Evolutionary conservation across 2,329 filamentous ascomycete genomes (phyloP), one percentile per base, ranked within the genome.

Genomic region (Trichophyton simii): DNA sequence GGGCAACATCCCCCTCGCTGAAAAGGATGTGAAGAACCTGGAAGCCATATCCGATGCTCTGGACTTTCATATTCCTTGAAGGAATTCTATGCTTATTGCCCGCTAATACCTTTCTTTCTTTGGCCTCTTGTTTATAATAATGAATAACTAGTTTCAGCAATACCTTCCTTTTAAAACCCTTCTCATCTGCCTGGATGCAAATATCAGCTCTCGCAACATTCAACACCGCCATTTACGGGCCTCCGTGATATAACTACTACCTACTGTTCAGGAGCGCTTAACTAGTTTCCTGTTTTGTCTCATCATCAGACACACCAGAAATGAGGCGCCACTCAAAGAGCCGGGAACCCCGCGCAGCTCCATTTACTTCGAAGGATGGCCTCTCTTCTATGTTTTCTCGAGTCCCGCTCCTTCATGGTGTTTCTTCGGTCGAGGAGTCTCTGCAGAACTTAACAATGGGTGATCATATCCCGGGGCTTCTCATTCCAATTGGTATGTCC

Each of bases 401-500:
- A 2, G 41, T 65, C 41, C 50, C 64, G 3, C 22, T 62, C 18
- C 46, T 63, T 4, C 58, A 62, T 59, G 41, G 50, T 11, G 50
- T 54, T 38, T 20, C 44, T 36, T 13, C 58, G 42, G 52, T 28
- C 13, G 38, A 57, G 28, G 59, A 61, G 54, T 22, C 41, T 41
- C 57, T 62, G 42, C 54, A 63, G 20, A 65, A 62, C 3, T 65
- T 67, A 60, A 65, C 68, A 44, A 67, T 70, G 34, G 65, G 69
- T 31, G 69, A 71, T 58, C 67, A 69, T 34, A 68, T 72, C 28
- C 70, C 70, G 11, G 69, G 70, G 18, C 67, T 72, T 50, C 66
- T 67, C 50, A 69, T 69, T 65, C 70, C 70, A 57, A 65, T 71
- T 57, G 68, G 70, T 72, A 66, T 63, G 57, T 58, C 59, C 46